Conservation (phyloP, 2,329 filamentous ascomycete genomes). For the Didymella exigua region DNA sequence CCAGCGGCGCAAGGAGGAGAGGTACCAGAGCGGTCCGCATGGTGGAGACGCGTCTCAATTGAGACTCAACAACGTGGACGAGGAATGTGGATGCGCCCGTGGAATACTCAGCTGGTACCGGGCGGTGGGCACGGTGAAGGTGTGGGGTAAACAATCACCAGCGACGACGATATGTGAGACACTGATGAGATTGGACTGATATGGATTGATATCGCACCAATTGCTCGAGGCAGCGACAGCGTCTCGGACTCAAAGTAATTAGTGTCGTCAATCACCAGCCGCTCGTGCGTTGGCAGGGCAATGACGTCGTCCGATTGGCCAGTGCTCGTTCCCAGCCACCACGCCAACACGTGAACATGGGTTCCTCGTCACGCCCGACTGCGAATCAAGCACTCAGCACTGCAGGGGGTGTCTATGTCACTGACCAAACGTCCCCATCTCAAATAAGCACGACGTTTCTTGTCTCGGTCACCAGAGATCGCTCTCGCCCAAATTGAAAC, state of each 20-base stretch:
- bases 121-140: slow-evolving; percentile 4
- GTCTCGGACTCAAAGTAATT: slow-evolving; percentile 6
- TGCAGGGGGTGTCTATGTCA: too few relatives aligned
- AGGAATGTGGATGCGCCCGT: slow-evolving; percentile 28
- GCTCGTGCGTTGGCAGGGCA: slow-evolving; percentile 12
- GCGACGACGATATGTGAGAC: not conserved
- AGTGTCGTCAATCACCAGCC: slow-evolving; percentile 11
- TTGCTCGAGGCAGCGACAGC: slow-evolving; percentile 7
- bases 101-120: slow-evolving; percentile 15
- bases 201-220: slow-evolving; percentile 8
- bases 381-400: too few relatives aligned
- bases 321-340: not conserved
- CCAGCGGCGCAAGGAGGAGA: slow-evolving; percentile 37
- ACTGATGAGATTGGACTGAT: not conserved
- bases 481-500: too few relatives aligned
- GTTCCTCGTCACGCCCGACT: not conserved
- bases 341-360: slow-evolving; percentile 10
- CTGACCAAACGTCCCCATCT: too few relatives aligned
- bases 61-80: slow-evolving; percentile 1
- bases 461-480: too few relatives aligned
- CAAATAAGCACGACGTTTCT: not conserved
- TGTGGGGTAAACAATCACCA: slow-evolving; percentile 18
- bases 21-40: slow-evolving; percentile 38
- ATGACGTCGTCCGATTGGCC: slow-evolving; percentile 18
- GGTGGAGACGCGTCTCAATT: slow-evolving; percentile 15